Conservation (phyloP, 73 alveolate genomes). For the Tetrahymena malaccensis region DNA sequence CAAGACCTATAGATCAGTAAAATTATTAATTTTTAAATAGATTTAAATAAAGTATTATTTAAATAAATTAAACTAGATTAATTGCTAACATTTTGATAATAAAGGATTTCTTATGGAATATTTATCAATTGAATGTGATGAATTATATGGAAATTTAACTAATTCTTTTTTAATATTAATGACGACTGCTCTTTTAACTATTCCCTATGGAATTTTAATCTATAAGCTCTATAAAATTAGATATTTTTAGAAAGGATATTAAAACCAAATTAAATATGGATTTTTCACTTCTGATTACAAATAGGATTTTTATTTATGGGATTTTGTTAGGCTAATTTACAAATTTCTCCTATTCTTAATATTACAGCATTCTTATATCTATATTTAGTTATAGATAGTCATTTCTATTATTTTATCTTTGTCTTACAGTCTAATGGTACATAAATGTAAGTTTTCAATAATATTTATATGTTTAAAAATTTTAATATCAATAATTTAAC, state of each 20-base stretch:
- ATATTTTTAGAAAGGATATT: background rate
- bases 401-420: too few species aligned
- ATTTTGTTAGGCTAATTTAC: background rate
- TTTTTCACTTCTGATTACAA: background rate
- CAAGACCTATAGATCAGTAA: background rate
- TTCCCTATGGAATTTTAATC: background rate
- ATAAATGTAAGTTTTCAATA: too few species aligned
- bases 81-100: background rate
- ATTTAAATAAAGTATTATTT: too few species aligned
- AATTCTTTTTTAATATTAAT: too few species aligned
- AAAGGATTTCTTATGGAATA: background rate
- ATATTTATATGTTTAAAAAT: too few species aligned
- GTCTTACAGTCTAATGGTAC: too few species aligned
- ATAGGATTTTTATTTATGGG: background rate
- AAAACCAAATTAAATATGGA: background rate
- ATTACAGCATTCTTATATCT: background rate
- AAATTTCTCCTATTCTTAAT: background rate
- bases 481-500: too few species aligned
- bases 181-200: too few species aligned
- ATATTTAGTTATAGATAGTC: background rate
- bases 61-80: too few species aligned
- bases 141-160: background rate
- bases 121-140: background rate
- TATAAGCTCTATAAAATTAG: background rate
- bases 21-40: background rate